Base-by-base conservation (phyloP, 495 filamentous ascomycete genomes). In the Geopyxis carbonaria region DNA sequence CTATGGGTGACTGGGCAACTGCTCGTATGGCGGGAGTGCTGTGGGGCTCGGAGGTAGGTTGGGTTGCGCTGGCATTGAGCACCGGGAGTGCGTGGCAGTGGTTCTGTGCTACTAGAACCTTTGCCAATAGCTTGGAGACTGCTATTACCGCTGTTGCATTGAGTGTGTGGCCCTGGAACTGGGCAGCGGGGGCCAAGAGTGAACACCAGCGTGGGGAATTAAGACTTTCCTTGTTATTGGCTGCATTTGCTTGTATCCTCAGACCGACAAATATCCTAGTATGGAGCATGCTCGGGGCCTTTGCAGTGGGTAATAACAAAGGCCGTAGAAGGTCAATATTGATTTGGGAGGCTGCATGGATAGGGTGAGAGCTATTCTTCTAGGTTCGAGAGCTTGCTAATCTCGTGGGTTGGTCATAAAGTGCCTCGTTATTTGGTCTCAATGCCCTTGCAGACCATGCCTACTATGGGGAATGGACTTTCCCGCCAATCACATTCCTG, bases 71-170 rank as follows among this genome's bases (percentile, higher is more conserved):
- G 15, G 66, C 72, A 19, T 68, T 91, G 58, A 78, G 79, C 1
- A 59, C 85, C 22, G 59, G 78, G 45, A 95, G 74, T 53, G 84
- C 89, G 13, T 99, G 91, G 83, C 84, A 94, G 56, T 99, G 78
- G 79, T 94, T 91, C 57, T 91, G 78, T 57, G 85, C 86, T 0
- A 91, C 83, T 1, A 70, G 89, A 40, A 92, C 89, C 0, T 72
- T 99, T 37, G 94, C 85, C 28, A 99, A 95, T 60, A 89, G 76
- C 39, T 61, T 93, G 6, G 89, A 99, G 63, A 91, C 80, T 1
- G 80, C 78, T 2, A 52, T 99, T 45, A 94, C 89, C 10, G 64
- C 80, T 40, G 64, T 73, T 38, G 89, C 86, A 4, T 61, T 94
- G 11, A 70, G 72, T 46, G 69, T 74, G 40, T 95, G 85, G 86